Percentiles rank a stretch among this genome's conserved stretches.
Evolutionary conservation across 345 rosid species (phyloP).

Genomic region (Citrus inodora): DNA sequence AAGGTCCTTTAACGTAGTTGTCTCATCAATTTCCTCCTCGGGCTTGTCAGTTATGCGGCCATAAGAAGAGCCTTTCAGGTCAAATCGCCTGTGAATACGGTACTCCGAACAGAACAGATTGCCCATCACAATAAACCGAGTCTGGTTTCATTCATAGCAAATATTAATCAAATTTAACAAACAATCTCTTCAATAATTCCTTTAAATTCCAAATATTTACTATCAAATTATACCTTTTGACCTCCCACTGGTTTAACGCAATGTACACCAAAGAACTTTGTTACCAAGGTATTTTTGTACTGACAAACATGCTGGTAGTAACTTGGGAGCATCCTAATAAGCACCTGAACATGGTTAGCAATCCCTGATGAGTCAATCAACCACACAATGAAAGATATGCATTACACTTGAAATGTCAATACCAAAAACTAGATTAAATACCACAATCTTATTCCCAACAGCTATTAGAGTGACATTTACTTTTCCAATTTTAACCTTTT

Average conservation of each 20-base stretch:
- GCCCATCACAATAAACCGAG: slow-evolving; percentile 96
- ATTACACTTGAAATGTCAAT: neutral
- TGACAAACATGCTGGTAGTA: slow-evolving; percentile 66
- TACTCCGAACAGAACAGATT: slow-evolving; percentile 95
- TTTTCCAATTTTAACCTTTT: neutral
- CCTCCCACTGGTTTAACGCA: slow-evolving; percentile 96
- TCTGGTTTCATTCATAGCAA: slow-evolving; percentile 36
- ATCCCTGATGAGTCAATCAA: neutral
- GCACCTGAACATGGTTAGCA: slow-evolving; percentile 45
- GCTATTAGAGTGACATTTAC: neutral
- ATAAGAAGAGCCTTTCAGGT: slow-evolving; percentile 97
- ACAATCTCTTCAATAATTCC: neutral
- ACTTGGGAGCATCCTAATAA: slow-evolving; percentile 88
- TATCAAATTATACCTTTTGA: slow-evolving; percentile 59
- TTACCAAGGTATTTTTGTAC: slow-evolving; percentile 81
- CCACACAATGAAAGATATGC: neutral
- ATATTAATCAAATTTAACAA: slow-evolving; percentile 3
- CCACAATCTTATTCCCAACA: neutral
- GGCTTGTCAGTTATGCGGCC: slow-evolving; percentile 91
- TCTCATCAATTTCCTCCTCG: slow-evolving; percentile 91
- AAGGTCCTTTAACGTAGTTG: slow-evolving; percentile 89
- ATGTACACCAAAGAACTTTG: slow-evolving; percentile 92
- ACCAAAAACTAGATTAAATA: neutral
- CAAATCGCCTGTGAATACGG: slow-evolving; percentile 89
- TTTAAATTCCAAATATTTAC: neutral